A percentile compares a stretch with the other conserved stretches of the same genome.
These are phyloP conservation scores for Linum tenue DNA, from an alignment of 345 rosid species.

Conservation along the genomic window DNA sequence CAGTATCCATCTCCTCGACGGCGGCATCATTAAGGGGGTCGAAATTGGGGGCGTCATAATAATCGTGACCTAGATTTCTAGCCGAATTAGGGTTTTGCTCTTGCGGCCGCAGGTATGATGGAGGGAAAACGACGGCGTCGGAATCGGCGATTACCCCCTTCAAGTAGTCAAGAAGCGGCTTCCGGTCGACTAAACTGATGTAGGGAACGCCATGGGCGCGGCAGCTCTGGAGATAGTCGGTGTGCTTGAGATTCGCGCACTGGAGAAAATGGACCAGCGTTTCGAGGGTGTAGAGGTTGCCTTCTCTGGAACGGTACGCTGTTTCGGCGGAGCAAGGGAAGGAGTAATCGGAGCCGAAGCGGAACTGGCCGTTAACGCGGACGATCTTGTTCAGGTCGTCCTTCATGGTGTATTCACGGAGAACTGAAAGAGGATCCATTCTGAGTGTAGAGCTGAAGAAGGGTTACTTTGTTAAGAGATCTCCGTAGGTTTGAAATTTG, in stretches of 20 bases:
- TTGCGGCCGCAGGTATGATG: conserved; percentile 27
- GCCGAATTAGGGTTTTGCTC: not conserved
- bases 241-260: conserved; percentile 58
- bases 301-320: conserved; percentile 74
- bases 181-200: conserved; percentile 71
- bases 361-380: conserved; percentile 42
- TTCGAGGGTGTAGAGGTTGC: conserved; percentile 74
- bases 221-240: conserved; percentile 65
- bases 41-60: not conserved
- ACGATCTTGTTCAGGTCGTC: conserved; percentile 51
- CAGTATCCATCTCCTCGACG: conserved; percentile 7
- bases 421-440: conserved; percentile 77
- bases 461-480: not conserved
- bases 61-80: not conserved
- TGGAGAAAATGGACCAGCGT: conserved; percentile 57
- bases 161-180: conserved; percentile 80
- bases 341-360: conserved; percentile 56
- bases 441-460: not conserved
- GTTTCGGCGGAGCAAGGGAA: conserved; percentile 59
- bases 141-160: conserved; percentile 52
- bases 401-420: conserved; percentile 57
- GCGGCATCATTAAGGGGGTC: conserved; percentile 4
- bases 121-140: conserved; percentile 64
- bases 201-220: conserved; percentile 51
- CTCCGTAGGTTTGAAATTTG: not conserved